phyloP scores from a whole-genome alignment of 2,329 filamentous ascomycete genomes.

The Rosellinia necatrix region DNA sequence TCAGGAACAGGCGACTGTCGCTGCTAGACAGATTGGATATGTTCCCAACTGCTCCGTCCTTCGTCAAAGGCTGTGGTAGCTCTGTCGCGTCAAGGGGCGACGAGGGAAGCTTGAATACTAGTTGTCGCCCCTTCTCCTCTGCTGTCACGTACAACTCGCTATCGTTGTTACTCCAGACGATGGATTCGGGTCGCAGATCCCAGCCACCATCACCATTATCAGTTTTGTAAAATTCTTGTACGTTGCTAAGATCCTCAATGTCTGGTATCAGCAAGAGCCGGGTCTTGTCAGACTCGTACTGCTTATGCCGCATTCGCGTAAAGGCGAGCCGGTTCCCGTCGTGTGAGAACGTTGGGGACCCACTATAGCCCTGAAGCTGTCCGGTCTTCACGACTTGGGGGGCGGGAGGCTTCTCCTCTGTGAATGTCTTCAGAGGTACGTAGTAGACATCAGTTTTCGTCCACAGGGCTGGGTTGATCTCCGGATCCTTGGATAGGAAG shows the following conservation, averaged over 20 bases:
- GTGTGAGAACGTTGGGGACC: constrained; percentile 73
- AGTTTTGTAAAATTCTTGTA: constrained; percentile 66
- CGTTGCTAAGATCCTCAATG: constrained; percentile 59
- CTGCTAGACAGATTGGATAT: constrained; percentile 56
- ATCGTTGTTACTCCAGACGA: constrained; percentile 63
- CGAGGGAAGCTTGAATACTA: constrained; percentile 66
- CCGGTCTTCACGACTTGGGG: constrained; percentile 62
- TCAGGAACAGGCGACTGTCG: constrained; percentile 61
- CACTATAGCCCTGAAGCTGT: constrained; percentile 66
- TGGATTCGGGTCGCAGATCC: constrained; percentile 62
- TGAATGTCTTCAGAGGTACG: constrained; percentile 66
- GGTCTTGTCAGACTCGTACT: constrained; percentile 82
- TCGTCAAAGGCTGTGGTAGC: constrained; percentile 55
- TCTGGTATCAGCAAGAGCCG: constrained; percentile 68
- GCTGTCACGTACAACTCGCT: constrained; percentile 72
- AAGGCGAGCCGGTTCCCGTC: constrained; percentile 75
- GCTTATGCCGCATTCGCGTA: constrained; percentile 73
- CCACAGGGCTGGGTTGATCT: constrained; percentile 71
- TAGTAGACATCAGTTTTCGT: constrained; percentile 85
- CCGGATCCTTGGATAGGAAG: constrained; percentile 77
- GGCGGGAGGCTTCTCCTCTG: constrained; percentile 53
- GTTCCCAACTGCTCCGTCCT: constrained; percentile 59
- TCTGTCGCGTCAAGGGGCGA: constrained; percentile 54
- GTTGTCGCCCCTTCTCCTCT: constrained; percentile 67
- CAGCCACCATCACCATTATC: constrained; percentile 66